A percentile compares a stretch with the other conserved stretches of the same genome.
Conservation (phyloP, 768 basidiomycete genomes). For the Amanita pallidorosea region DNA sequence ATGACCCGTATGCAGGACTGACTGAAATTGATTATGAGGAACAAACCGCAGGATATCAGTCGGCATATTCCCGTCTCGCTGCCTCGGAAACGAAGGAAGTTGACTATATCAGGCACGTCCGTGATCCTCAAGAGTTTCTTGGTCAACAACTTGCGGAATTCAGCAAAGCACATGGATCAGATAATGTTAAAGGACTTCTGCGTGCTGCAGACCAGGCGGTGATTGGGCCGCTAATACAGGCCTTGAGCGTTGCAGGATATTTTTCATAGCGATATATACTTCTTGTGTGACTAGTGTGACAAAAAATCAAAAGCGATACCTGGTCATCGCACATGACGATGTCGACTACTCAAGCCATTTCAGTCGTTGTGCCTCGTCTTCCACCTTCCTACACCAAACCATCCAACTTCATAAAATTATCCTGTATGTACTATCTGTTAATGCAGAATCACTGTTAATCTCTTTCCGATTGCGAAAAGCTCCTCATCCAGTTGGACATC, state of each 20-base stretch:
- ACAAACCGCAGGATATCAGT: slow-evolving; percentile 84
- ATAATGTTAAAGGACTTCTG: slow-evolving; percentile 25
- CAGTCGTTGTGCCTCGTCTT: slow-evolving; percentile 19
- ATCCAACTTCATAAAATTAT: slow-evolving; percentile 8
- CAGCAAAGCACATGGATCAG: slow-evolving; percentile 21
- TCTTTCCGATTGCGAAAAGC: slow-evolving; percentile 9
- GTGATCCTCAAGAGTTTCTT: slow-evolving; percentile 43
- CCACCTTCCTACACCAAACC: slow-evolving; percentile 35
- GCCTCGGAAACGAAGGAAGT: slow-evolving; percentile 52
- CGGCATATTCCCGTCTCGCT: slow-evolving; percentile 85
- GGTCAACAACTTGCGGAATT: slow-evolving; percentile 33
- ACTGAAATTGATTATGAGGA: slow-evolving; percentile 88
- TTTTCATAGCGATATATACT: slow-evolving; percentile 8
- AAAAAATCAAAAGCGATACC: slow-evolving; percentile 1
- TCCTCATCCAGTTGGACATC: slow-evolving; percentile 29
- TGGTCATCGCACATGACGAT: slow-evolving; percentile 8
- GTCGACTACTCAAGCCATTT: slow-evolving; percentile 18
- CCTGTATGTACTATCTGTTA: slow-evolving; percentile 14
- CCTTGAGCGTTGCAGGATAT: slow-evolving; percentile 16
- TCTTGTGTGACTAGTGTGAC: background rate
- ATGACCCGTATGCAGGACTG: slow-evolving; percentile 46
- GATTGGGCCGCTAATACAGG: slow-evolving; percentile 17
- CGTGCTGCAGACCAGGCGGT: slow-evolving; percentile 18
- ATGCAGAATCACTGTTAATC: background rate
- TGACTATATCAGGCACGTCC: slow-evolving; percentile 56